Base-by-base conservation (phyloP, 2,329 filamentous ascomycete genomes). In the Tympanopsis confertula region DNA sequence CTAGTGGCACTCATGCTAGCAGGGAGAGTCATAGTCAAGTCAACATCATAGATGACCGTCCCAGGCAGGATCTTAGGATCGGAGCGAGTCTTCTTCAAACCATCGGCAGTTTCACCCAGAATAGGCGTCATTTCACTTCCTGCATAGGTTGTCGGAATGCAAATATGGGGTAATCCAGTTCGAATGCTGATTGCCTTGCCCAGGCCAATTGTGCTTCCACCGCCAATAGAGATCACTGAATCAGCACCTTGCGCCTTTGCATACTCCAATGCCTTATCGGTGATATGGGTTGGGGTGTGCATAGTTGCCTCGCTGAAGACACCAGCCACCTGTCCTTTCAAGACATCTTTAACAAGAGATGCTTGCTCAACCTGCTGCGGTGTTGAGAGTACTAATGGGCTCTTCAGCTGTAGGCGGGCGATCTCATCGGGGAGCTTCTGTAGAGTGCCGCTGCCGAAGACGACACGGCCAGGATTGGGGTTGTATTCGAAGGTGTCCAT, bases 61-160 rank as follows among this genome's bases (percentile, higher is more conserved):
- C 61, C 64, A 0, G 76, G 76, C 15, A 78, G 55, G 39, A 80
- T 78, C 50, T 67, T 71, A 1, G 69, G 65, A 50, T 80, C 73
- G 4, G 56, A 61, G 20, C 65, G 58, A 3, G 75, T 79, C 39
- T 65, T 69, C 55, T 81, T 78, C 41, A 61, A 50, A 1, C 75
- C 74, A 38, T 71, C 63, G 12, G 62, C 58, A 1, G 74, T 79
- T 55, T 81, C 74, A 2, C 76, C 76, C 12, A 81, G 55, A 35
- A 79, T 77, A 0, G 75, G 71, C 3, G 76, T 80, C 65, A 81
- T 75, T 49, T 81, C 77, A 42, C 68, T 73, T 3, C 71, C 71
- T 4, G 72, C 67, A 48, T 77, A 78, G 1, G 72, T 75, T 2
- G 72, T 77, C n/a, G 73, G 71, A 36, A 78, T 68, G 46, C 69